A percentile compares a stretch with the other conserved stretches of the same genome.
Conservation (phyloP, 2,329 filamentous ascomycete genomes). For the Exophiala bonariae region DNA sequence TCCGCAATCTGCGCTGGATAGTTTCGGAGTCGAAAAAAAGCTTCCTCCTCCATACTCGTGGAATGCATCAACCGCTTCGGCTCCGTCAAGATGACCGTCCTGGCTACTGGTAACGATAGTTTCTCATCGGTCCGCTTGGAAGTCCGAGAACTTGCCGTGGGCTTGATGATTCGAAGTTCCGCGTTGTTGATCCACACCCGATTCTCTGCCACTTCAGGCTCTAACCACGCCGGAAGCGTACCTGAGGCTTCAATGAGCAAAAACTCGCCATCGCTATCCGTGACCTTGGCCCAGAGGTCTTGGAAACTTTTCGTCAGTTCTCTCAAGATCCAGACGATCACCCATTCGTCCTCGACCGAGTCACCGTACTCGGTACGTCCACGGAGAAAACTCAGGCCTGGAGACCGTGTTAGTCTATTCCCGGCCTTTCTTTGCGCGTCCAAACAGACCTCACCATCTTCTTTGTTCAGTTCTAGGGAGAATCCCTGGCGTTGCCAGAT, state of each 20-base stretch:
- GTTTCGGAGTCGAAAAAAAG: conserved; percentile 82
- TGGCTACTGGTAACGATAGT: conserved; percentile 66
- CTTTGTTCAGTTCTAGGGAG: conserved; percentile 60
- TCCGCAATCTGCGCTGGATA: conserved; percentile 75
- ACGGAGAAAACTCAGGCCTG: conserved; percentile 61
- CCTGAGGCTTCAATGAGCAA: conserved; percentile 91
- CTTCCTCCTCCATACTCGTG: conserved; percentile 76
- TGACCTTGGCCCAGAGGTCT: conserved; percentile 77
- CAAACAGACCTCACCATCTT: conserved; percentile 55
- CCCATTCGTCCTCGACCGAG: conserved; percentile 95
- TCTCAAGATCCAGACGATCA: conserved; percentile 84
- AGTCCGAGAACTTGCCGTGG: conserved; percentile 50
- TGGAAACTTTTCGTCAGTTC: conserved; percentile 73
- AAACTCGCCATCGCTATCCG: conserved; percentile 92
- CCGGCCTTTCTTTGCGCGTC: conserved; percentile 7
- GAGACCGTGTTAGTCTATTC: conserved; percentile 25
- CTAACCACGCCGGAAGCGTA: conserved; percentile 84
- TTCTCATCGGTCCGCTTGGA: conserved; percentile 39
- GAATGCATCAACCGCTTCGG: conserved; percentile 67
- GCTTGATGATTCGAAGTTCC: conserved; percentile 69
- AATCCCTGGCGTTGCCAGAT: conserved; percentile 94
- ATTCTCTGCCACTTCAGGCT: conserved; percentile 83
- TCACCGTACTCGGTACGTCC: conserved; percentile 88
- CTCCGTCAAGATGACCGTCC: conserved; percentile 58
- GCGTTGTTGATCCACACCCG: conserved; percentile 86